A percentile compares a stretch with the other conserved stretches of the same genome.
These are phyloP conservation scores for Skeletonema menzelii DNA, from an alignment of 108 stramenopile genomes.

Conservation along the genomic window DNA sequence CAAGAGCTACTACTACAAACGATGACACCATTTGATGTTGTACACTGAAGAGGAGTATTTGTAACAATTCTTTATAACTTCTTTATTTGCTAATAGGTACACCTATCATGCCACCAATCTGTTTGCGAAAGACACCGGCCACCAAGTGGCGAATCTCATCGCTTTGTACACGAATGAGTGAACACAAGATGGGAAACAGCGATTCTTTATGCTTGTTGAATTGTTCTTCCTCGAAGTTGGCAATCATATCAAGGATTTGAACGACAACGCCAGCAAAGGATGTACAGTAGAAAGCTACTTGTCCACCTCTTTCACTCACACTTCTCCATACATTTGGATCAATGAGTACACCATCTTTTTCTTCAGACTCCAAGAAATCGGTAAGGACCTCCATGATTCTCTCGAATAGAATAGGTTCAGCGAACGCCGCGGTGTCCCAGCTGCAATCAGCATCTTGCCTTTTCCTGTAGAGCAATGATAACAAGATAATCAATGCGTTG, in stretches of 20 bases:
- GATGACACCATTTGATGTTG: too few species aligned
- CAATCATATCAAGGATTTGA: constrained; percentile 60
- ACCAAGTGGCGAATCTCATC: constrained; percentile 81
- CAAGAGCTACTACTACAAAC: too few species aligned
- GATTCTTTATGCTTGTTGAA: constrained; percentile 54
- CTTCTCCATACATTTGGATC: constrained; percentile 83
- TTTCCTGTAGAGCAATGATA: constrained; percentile 58
- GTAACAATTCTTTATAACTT: background rate
- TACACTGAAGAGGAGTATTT: too few species aligned
- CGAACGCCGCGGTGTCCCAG: constrained; percentile 64
- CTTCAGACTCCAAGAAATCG: constrained; percentile 74
- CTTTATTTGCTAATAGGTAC: background rate
- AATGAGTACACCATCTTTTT: constrained; percentile 59
- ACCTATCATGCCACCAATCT: constrained; percentile 63
- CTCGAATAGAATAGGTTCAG: constrained; percentile 62
- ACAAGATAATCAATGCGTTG: constrained; percentile 59
- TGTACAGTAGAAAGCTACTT: constrained; percentile 83
- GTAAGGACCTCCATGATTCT: constrained; percentile 62
- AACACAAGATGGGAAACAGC: constrained; percentile 74
- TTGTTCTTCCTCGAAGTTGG: constrained; percentile 51
- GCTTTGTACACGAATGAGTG: constrained; percentile 68
- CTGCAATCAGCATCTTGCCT: background rate
- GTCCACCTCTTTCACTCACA: constrained; percentile 72
- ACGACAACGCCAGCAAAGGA: constrained; percentile 79
- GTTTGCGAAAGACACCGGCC: constrained; percentile 52